Evolutionary conservation across 1,284 basidiomycete species (phyloP), one percentile per base, ranked within the genome.

Genomic region (Sparassis latifolia): DNA sequence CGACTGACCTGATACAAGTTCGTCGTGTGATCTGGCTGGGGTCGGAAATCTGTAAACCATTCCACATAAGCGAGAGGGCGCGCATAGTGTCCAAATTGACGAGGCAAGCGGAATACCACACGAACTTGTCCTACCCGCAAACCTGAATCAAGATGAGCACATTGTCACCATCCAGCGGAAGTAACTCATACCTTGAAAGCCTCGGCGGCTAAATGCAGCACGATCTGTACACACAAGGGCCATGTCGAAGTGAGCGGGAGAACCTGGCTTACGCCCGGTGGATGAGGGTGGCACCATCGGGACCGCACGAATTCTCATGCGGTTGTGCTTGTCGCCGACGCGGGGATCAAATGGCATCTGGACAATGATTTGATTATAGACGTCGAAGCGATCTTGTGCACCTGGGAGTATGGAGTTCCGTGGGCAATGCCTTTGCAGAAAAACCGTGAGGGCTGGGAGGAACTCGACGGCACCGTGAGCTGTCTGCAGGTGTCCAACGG

Each of bases 381-480:
- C 10, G 27, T 42, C 40, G 6, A 42, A 42, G 5, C 40, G 27
- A 42, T 42, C 40, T 27, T 42, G 40, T 6, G 9, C 6, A 6
- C 20, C 20, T 6, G 40, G 40, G 9, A 10, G 10, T 6, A 42
- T 42, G 5, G 9, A 27, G 28, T 27, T 10, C 9, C 28, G 40
- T 7, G 40, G 40, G 6, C 9, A 6, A 28, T 42, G 40, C 28
- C 28, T 42, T 6, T 5, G 6, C 6, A 42, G 44, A 52, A 66
- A 5, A 54, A 56, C 7, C 58, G 52, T 10, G 64, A 53, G 7
- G 6, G 62, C 63, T 12, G 58, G 55, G 5, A 44, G 43, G 44
- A 68, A 64, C 29, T 52, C 53, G 1, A 42, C 46, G 3, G 64
- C 63, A 2, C 62, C 57, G 44, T 67, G 65, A 5, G 55, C 44